Base-by-base conservation (phyloP, 768 basidiomycete species). In the Calocybe cyanea region DNA sequence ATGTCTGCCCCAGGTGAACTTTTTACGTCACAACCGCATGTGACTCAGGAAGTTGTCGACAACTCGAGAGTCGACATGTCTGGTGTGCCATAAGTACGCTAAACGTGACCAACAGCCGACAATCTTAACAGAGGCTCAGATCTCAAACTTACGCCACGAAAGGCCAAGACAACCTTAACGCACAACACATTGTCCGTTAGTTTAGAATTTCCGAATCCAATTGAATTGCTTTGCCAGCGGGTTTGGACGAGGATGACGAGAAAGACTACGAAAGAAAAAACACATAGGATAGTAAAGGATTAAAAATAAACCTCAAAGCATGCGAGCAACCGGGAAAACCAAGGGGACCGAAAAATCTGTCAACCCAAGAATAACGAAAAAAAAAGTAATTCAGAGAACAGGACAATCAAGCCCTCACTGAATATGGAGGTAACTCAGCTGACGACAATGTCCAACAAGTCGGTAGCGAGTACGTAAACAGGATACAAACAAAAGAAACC, bases 211-310 rank as follows among this genome's bases (percentile, higher is more conserved):
- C 51, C 43, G 21, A 43, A 51, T 49, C 43, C 43, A 18, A 30
- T 44, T 49, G 45, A 45, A 51, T 47, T 57, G 53, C 41, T 48
- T 45, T 51, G 47, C 38, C 28, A 43, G 33, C 23, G 45, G 23
- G 43, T 38, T 36, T 41, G 31, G 39, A 32, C n/a, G 25, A 11
- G 25, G 30, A 48, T 43, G 46, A 53, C n/a, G 46, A 28, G 38
- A 41, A 50, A 48, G 50, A 53, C 52, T 53, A 53, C 50, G 38
- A 41, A 36, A 39, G 48, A 41, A 41, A 36, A 39, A 52, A 50
- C 43, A 31, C 38, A 38, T 43, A n/a, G n/a, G n/a, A n/a, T 49
- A 50, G 42, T 47, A 43, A 45, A 47, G 41, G 19, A 51, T 43
- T 35, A 34, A 25, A 41, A 33, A 34, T 38, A 41, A 38, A 45